Conservation (phyloP, 306 rosid species). For the Cucurbita argyrosperma region DNA sequence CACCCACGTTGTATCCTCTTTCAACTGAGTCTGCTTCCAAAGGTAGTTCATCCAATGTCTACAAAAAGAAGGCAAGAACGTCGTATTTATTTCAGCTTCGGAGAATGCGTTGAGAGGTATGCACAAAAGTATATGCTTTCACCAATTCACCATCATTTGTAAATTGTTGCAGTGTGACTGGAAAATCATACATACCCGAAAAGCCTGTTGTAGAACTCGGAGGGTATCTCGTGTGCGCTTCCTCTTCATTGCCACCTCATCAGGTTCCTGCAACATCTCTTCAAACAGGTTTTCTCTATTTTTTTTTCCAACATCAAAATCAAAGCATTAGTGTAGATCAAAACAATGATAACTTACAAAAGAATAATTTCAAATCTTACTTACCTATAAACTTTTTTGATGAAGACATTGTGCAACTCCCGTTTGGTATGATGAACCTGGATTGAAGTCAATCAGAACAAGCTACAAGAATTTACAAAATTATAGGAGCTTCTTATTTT, state of each 20-base stretch:
- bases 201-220: slow-evolving; percentile 13
- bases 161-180: neutral
- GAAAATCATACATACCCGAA: slow-evolving; percentile 11
- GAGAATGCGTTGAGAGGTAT: neutral
- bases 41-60: slow-evolving; percentile 92
- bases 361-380: neutral
- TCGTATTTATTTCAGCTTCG: neutral
- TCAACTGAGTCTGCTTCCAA: slow-evolving; percentile 87
- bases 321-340: neutral
- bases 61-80: slow-evolving; percentile 9
- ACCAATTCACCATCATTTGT: neutral
- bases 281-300: slow-evolving; percentile 28
- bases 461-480: neutral
- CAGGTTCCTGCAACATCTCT: slow-evolving; percentile 27
- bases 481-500: neutral
- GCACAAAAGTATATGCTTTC: neutral
- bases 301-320: neutral
- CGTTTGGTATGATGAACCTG: slow-evolving; percentile 27
- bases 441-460: neutral
- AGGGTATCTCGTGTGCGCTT: slow-evolving; percentile 8
- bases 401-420: slow-evolving; percentile 14
- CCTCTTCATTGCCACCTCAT: slow-evolving; percentile 15
- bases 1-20: slow-evolving; percentile 53
- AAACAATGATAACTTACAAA: neutral
- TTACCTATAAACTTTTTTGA: slow-evolving; percentile 26